phyloP scores from a whole-genome alignment of 345 rosid species.

The Populus pruinosa region DNA sequence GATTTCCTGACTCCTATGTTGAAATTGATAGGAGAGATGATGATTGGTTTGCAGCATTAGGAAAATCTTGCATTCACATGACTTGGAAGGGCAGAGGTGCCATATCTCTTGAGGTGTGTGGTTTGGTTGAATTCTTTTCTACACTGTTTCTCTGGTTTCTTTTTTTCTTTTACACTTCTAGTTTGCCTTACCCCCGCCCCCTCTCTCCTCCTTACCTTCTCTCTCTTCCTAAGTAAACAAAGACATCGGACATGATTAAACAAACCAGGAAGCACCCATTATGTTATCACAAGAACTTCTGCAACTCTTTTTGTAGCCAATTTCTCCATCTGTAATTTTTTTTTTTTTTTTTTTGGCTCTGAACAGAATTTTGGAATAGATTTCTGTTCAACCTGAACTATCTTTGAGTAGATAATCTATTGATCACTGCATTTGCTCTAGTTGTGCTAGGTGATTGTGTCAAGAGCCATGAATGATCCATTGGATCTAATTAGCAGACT shows the following conservation, averaged over 20 bases:
- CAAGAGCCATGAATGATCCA: neutral
- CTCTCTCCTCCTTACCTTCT: too few species aligned
- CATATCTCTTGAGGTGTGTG: slow-evolving; percentile 79
- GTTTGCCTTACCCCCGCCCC: too few species aligned
- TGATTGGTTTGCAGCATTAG: slow-evolving; percentile 89
- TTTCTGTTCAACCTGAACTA: neutral
- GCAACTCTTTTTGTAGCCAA: neutral
- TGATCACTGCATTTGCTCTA: neutral
- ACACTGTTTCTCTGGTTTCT: neutral
- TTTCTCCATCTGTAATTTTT: neutral
- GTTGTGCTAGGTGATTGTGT: neutral
- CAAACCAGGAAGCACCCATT: neutral
- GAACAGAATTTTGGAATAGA: neutral
- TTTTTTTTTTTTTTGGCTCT: neutral
- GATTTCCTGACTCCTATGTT: neutral
- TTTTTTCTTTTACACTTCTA: neutral
- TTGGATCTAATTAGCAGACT: neutral
- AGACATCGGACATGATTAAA: neutral
- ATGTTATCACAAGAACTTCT: neutral
- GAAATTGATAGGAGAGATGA: slow-evolving; percentile 71
- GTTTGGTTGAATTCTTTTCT: neutral
- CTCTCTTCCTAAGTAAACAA: neutral
- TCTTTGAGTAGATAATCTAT: neutral
- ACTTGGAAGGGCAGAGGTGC: slow-evolving; percentile 94
- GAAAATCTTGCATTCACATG: slow-evolving; percentile 84